Conservation (phyloP, 139 green algal species). For the Haematococcus sp. region DNA sequence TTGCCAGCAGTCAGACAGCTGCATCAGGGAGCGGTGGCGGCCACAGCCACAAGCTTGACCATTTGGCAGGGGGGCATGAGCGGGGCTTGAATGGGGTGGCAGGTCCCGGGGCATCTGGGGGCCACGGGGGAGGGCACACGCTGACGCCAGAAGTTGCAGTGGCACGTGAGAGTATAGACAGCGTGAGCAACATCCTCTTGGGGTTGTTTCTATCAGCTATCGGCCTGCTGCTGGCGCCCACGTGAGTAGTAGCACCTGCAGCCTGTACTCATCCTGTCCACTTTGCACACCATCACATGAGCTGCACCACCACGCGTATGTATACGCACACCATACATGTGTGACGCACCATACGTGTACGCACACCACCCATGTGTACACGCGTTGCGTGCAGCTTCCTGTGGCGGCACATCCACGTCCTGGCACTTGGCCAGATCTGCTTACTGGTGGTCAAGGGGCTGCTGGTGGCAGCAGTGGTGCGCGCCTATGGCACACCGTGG, state of each 20-base stretch:
- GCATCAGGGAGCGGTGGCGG: too few species aligned
- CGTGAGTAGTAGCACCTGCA: neutral
- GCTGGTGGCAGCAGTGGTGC: conserved; percentile 81
- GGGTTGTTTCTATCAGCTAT: conserved; percentile 93
- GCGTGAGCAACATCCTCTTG: conserved; percentile 74
- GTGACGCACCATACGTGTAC: neutral
- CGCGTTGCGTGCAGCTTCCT: conserved; percentile 1
- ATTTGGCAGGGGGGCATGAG: too few species aligned
- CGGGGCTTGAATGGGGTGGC: too few species aligned
- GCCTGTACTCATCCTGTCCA: too few species aligned
- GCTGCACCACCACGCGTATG: too few species aligned
- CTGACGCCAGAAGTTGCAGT: neutral
- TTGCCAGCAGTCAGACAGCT: too few species aligned
- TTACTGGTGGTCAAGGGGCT: conserved; percentile 79
- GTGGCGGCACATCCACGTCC: conserved; percentile 46
- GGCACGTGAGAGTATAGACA: conserved; percentile 42
- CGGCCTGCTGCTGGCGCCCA: conserved; percentile 85
- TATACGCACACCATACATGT: too few species aligned
- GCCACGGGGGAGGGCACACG: too few species aligned
- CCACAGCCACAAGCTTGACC: too few species aligned
- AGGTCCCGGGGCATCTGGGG: too few species aligned
- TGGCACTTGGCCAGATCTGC: conserved; percentile 60
- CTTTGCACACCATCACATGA: too few species aligned
- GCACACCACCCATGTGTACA: neutral
- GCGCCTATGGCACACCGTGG: conserved; percentile 30